Evolutionary conservation across 257 asterid genomes (phyloP).

Genomic region (Solanum clarkiae): DNA sequence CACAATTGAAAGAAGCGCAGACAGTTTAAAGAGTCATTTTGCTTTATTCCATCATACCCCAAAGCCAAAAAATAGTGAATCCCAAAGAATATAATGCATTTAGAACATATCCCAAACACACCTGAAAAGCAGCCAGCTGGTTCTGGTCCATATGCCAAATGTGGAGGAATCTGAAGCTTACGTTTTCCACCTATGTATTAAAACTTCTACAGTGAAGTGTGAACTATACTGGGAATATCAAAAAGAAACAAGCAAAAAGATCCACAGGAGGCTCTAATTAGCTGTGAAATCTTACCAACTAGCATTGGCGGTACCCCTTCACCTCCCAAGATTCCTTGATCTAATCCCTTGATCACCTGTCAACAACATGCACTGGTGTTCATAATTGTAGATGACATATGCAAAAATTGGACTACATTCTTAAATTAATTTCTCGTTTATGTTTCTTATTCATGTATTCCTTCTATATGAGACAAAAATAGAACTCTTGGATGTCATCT

Average conservation of each 20-base stretch:
- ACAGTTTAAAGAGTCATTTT: no score
- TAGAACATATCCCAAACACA: background rate
- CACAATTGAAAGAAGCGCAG: no score
- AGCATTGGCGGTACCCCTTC: constrained; percentile 93
- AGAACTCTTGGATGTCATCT: background rate
- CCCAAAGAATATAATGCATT: background rate
- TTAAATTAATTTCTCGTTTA: background rate
- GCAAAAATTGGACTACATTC: background rate
- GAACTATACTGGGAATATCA: background rate
- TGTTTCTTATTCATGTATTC: background rate
- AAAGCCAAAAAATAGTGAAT: no score
- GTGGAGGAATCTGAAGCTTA: constrained; percentile 77
- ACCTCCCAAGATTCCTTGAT: constrained; percentile 85
- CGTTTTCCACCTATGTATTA: constrained; percentile 62
- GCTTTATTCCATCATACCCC: no score
- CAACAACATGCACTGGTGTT: background rate
- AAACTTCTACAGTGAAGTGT: background rate
- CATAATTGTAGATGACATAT: background rate
- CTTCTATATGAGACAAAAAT: background rate
- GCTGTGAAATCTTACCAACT: constrained; percentile 39
- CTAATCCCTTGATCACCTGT: constrained; percentile 82
- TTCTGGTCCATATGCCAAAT: constrained; percentile 79
- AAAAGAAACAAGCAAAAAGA: background rate
- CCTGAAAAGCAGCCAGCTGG: constrained; percentile 96
- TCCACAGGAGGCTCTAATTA: background rate